Conservation (phyloP, 1,139 yeast genomes). For the Insectozyma bohioensis region DNA sequence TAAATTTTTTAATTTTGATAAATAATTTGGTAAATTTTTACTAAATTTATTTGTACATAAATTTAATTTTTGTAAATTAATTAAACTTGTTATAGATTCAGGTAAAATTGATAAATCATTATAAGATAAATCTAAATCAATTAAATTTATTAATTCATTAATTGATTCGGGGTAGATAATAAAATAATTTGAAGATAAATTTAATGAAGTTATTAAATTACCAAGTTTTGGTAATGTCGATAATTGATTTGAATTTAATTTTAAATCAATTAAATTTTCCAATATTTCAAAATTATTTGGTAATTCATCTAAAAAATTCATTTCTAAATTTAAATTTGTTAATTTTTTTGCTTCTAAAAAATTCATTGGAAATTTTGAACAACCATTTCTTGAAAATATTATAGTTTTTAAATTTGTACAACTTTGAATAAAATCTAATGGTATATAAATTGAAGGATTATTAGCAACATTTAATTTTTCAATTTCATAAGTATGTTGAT, state of each 20-base stretch:
- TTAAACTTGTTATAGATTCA: conserved; percentile 56
- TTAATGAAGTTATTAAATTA: conserved; percentile 58
- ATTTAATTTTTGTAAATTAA: conserved; percentile 64
- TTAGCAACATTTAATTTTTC: conserved; percentile 81
- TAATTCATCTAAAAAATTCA: conserved; percentile 66
- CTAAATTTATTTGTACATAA: conserved; percentile 72
- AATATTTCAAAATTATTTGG: conserved; percentile 60
- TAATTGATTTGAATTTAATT: conserved; percentile 73
- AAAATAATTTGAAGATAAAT: conserved; percentile 80
- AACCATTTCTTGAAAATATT: conserved; percentile 71
- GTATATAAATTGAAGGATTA: conserved; percentile 82
- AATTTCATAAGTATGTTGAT: conserved; percentile 79
- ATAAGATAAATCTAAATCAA: conserved; percentile 78
- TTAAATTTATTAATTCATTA: conserved; percentile 58
- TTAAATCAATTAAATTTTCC: conserved; percentile 53
- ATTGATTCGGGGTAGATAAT: conserved; percentile 67
- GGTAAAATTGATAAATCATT: conserved; percentile 68
- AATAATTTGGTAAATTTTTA: conserved; percentile 54
- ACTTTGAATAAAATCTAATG: conserved; percentile 82
- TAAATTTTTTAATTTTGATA: conserved; percentile 54
- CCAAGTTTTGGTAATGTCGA: conserved; percentile 61
- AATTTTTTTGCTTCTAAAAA: conserved; percentile 68
- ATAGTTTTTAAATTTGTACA: conserved; percentile 70
- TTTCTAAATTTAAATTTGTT: conserved; percentile 73
- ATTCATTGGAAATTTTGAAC: conserved; percentile 71